Evolutionary conservation across 2,329 filamentous ascomycete genomes (phyloP).

Genomic region (Fusarium dimerum): DNA sequence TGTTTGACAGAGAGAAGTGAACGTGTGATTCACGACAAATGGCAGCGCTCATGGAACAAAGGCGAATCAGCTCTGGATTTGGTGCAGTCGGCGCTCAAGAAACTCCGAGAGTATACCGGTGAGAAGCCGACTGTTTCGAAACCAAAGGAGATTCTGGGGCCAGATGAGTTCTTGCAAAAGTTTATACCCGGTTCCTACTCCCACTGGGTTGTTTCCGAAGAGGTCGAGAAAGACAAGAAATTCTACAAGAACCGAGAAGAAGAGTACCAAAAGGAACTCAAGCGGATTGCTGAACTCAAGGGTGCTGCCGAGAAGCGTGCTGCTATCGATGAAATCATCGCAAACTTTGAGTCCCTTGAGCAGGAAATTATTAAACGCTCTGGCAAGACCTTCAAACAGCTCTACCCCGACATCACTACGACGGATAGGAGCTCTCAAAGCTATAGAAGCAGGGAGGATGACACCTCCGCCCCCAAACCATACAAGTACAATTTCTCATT

Average conservation of each 20-base stretch:
- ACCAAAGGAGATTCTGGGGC: slow-evolving; percentile 35
- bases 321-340: slow-evolving; percentile 43
- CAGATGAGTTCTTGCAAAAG: slow-evolving; percentile 55
- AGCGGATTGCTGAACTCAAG: slow-evolving; percentile 13
- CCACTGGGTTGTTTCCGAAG: slow-evolving; percentile 51
- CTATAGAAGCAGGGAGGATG: neutral
- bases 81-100: slow-evolving; percentile 53
- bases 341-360: slow-evolving; percentile 22
- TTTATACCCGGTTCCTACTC: slow-evolving; percentile 60
- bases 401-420: slow-evolving; percentile 56
- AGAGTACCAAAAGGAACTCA: slow-evolving; percentile 26
- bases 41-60: slow-evolving; percentile 33
- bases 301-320: slow-evolving; percentile 52
- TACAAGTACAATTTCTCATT: slow-evolving; percentile 58
- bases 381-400: slow-evolving; percentile 66
- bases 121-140: slow-evolving; percentile 13
- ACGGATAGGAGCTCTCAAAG: slow-evolving; percentile 5
- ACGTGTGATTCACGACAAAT: slow-evolving; percentile 36
- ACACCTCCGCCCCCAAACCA: slow-evolving; percentile 29
- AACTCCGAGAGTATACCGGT: slow-evolving; percentile 47
- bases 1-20: slow-evolving; percentile 48
- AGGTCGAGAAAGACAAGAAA: slow-evolving; percentile 37
- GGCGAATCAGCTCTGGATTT: slow-evolving; percentile 61
- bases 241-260: slow-evolving; percentile 35
- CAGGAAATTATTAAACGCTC: slow-evolving; percentile 53